Conservation (phyloP, 2,329 filamentous ascomycete species). For the Myriosclerotinia scirpicola region DNA sequence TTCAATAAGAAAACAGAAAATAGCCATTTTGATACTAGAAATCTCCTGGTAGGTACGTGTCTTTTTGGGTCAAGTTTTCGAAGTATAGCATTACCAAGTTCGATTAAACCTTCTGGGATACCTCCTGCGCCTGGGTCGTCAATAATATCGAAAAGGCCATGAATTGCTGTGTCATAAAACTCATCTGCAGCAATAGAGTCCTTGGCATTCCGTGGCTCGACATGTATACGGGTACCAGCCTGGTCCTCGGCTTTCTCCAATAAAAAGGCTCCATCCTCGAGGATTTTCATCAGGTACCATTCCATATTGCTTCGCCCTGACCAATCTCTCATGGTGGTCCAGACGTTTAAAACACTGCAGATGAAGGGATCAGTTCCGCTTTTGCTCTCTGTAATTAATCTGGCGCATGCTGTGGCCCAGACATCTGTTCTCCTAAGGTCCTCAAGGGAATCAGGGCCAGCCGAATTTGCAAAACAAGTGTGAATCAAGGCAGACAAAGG, state of each 20-base stretch:
- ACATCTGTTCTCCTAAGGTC: slow-evolving; percentile 76
- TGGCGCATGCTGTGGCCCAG: slow-evolving; percentile 86
- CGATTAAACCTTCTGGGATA: slow-evolving; percentile 81
- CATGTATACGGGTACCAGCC: slow-evolving; percentile 67
- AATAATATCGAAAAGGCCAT: slow-evolving; percentile 79
- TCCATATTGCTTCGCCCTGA: slow-evolving; percentile 86
- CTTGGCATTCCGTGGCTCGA: slow-evolving; percentile 71
- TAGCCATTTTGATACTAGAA: slow-evolving; percentile 87
- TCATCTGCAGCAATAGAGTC: slow-evolving; percentile 81
- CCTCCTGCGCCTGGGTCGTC: slow-evolving; percentile 82
- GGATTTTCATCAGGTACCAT: slow-evolving; percentile 89
- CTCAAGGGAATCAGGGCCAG: slow-evolving; percentile 78
- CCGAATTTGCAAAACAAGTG: slow-evolving; percentile 85
- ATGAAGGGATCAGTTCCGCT: slow-evolving; percentile 77
- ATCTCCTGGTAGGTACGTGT: slow-evolving; percentile 73
- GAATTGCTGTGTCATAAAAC: slow-evolving; percentile 82
- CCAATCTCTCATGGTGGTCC: slow-evolving; percentile 86
- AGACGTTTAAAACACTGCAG: slow-evolving; percentile 81
- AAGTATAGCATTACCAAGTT: slow-evolving; percentile 81
- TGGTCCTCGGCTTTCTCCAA: slow-evolving; percentile 83
- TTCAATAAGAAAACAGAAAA: slow-evolving; percentile 85
- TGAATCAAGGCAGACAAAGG: slow-evolving; percentile 81
- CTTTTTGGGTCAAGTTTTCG: slow-evolving; percentile 71
- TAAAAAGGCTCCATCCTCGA: slow-evolving; percentile 89
- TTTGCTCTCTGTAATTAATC: slow-evolving; percentile 75